Evolutionary conservation across 2,329 filamentous ascomycete genomes (phyloP), one percentile per base, ranked within the genome.

Genomic region (Capronia epimyces): DNA sequence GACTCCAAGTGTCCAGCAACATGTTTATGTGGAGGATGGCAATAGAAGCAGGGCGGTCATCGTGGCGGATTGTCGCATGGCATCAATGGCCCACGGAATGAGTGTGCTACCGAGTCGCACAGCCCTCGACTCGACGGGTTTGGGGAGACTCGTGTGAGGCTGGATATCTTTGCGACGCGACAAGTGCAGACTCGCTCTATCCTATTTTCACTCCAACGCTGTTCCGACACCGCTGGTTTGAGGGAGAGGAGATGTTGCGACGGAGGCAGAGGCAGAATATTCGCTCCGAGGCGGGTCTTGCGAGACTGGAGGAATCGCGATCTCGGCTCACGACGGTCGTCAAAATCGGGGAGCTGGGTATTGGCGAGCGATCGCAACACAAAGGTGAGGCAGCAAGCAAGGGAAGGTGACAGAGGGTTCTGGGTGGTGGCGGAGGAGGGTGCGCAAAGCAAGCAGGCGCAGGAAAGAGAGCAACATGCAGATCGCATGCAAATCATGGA

Each of bases 1-100:
- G 29, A 40, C 15, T 42, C 27, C n/a, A 43, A 15, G 21, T 42
- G 24, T 41, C 41, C 34, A 32, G 34, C 46, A 43, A 32, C 55
- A 57, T 57, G 52, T 44, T 55, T 49, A 55, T 50, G 42, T 18
- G 36, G 29, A 36, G 43, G 37, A 34, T 22, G 36, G 16, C 39
- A 12, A 18, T 5, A 36, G 16, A 44, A 43, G 21, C 22, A 46
- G 21, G 25, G 37, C 13, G 29, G 22, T 31, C 18, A 15, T 34
- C 13, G 39, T n/a, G 43, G n/a, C 43, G 34, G 21, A 22, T 18
- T 40, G 27, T 29, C 43, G 52, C 49, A 29, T 31, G 25, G 46
- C 41, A 53, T 53, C 45, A 22, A 27, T 32, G 25, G 31, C n/a
- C 3, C 39, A 40, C 18, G 20, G 21, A 24, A 29, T 32, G 21